Base-by-base conservation (phyloP, 1,284 basidiomycete genomes). In the Neotropicomus parvogracilis region DNA sequence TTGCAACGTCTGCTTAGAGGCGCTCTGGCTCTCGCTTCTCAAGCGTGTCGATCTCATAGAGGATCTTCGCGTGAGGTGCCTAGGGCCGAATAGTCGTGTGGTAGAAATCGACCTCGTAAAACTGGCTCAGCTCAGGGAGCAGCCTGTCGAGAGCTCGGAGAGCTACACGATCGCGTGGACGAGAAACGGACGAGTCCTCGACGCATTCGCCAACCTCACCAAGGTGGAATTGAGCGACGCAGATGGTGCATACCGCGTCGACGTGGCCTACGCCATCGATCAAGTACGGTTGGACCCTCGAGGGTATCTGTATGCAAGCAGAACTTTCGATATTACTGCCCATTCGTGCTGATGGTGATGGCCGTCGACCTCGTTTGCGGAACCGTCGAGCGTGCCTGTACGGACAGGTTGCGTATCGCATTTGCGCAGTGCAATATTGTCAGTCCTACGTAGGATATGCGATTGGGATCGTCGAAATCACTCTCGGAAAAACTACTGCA, bases 1-100 rank as follows among this genome's bases (percentile, higher is more conserved):
- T 64, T 91, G 89, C 69, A 78, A 75, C 46, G 83, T 83, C 39
- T 93, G 90, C 64, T 64, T 78, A 11, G 85, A 90, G 54, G 85
- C 75, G 2, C 78, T 91, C 34, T 88, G 86, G 83, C 66, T 79
- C 39, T 73, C 78, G 10, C 75, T 88, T 14, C 72, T 88, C 7
- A 64, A 64, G 33, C 75, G 77, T 36, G 68, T 88, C 44, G 72
- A 71, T 57, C 75, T 87, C 55, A 78, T 89, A 53, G 85, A 90
- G 50, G 61, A 61, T 31, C 54, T 83, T 37, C 56, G 60, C 17
- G 32, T 54, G 52, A 42, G 53, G 43, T 44, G 52, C 41, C 35
- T 40, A 26, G 44, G 40, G 3, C 26, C 38, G 9, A 4, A 19
- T 17, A 56, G 19, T 36, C 61, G 61, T 28, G 59, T 53, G 14